phyloP scores from a whole-genome alignment of 169 alveolate genomes.

The Fabrea salina region DNA sequence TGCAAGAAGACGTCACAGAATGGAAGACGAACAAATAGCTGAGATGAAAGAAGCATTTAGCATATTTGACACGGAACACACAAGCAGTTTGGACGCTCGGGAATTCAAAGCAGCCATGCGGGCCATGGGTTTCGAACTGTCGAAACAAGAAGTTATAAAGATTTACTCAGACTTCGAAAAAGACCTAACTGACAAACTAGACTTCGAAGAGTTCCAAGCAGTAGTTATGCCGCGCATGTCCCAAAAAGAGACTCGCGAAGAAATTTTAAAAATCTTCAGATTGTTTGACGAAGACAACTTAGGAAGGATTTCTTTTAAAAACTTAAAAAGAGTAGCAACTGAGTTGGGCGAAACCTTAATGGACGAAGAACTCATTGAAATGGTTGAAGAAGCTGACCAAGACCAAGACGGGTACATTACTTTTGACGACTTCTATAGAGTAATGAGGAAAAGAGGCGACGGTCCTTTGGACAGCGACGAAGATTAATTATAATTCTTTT shows the following conservation, averaged over 20 bases:
- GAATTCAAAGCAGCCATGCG: conserved; percentile 97
- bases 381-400: conserved; percentile 97
- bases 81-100: conserved; percentile 76
- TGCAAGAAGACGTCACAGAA: conserved; percentile 8
- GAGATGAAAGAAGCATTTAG: conserved; percentile 96
- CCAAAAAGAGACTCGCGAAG: conserved; percentile 96
- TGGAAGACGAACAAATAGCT: conserved; percentile 5
- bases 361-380: conserved; percentile 97
- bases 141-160: conserved; percentile 91
- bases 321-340: conserved; percentile 93
- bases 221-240: conserved; percentile 83
- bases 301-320: conserved; percentile 91
- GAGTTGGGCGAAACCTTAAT: conserved; percentile 95
- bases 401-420: conserved; percentile 94
- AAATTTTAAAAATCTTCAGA: conserved; percentile 92
- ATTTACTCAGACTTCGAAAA: conserved; percentile 80
- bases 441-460: conserved; percentile 64
- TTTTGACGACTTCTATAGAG: conserved; percentile 71
- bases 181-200: conserved; percentile 80
- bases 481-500: background rate
- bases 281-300: conserved; percentile 94
- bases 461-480: conserved; percentile 31
- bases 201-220: conserved; percentile 44
- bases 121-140: conserved; percentile 97
- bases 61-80: conserved; percentile 83